A percentile compares a stretch with the other conserved stretches of the same genome.
Evolutionary conservation across 2,329 filamentous ascomycete genomes (phyloP).

Genomic region (Diaporthe capsici): DNA sequence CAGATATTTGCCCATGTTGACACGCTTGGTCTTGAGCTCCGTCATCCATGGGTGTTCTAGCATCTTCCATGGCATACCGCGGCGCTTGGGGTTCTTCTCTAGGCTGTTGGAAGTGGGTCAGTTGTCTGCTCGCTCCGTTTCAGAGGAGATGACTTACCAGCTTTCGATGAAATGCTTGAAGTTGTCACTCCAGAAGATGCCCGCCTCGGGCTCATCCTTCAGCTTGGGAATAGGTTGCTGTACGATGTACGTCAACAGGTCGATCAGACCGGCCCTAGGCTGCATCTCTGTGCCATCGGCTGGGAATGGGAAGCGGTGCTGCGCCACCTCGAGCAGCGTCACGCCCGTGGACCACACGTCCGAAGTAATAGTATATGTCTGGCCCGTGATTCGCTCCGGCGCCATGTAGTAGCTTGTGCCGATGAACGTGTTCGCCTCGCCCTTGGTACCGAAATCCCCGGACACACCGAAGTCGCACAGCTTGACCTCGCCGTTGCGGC

Average conservation of each 20-base stretch:
- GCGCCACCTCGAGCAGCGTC: constrained; percentile 97
- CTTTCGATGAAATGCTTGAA: constrained; percentile 99
- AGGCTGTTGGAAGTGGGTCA: constrained; percentile 69
- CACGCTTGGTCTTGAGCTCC: constrained; percentile 94
- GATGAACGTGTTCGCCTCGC: constrained; percentile 98
- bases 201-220: constrained; percentile 92
- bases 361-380: constrained; percentile 98
- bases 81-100: constrained; percentile 89
- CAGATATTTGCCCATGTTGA: constrained; percentile 97
- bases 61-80: constrained; percentile 98
- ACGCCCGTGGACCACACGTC: constrained; percentile 99
- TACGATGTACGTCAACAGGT: constrained; percentile 97
- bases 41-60: constrained; percentile 99
- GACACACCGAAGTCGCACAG: constrained; percentile 98
- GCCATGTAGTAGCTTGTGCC: constrained; percentile 99
- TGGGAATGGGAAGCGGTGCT: constrained; percentile 98
- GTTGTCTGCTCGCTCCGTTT: background rate
- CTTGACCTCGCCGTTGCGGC: constrained; percentile 93
- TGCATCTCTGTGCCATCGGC: constrained; percentile 97
- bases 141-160: constrained; percentile 78
- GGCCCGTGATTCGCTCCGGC: constrained; percentile 95
- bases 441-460: constrained; percentile 98
- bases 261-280: constrained; percentile 91
- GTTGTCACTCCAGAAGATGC: constrained; percentile 94
- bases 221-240: constrained; percentile 94